Percentiles rank a stretch among this genome's conserved stretches.
Conservation (phyloP, 2,329 filamentous ascomycete species). For the Diplodia intermedia region DNA sequence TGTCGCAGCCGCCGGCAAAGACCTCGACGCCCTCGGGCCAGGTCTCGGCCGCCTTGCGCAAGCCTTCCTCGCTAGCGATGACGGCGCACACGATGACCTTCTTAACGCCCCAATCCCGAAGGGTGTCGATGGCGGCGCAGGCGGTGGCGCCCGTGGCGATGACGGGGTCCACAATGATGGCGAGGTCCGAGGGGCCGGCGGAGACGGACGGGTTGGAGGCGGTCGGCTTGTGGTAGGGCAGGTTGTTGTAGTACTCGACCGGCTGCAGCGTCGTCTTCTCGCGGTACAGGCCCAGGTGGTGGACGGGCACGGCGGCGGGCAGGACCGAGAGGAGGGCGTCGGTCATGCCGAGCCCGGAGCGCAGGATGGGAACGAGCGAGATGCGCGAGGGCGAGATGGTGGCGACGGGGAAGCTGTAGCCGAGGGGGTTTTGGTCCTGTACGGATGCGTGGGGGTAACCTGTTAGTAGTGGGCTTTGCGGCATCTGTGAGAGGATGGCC, state of each 20-base stretch:
- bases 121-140: conserved; percentile 84
- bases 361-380: conserved; percentile 88
- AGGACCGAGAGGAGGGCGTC: conserved; percentile 86
- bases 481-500: background rate
- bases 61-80: conserved; percentile 74
- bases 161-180: conserved; percentile 87
- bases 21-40: conserved; percentile 81
- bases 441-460: background rate
- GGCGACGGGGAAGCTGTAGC: conserved; percentile 74
- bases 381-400: conserved; percentile 70
- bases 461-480: background rate
- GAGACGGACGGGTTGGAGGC: conserved; percentile 53
- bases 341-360: conserved; percentile 90
- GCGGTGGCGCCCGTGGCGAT: conserved; percentile 94
- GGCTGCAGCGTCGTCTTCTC: conserved; percentile 86
- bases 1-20: conserved; percentile 83
- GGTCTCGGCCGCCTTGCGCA: conserved; percentile 73
- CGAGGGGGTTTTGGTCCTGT: conserved; percentile 79
- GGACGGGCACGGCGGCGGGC: conserved; percentile 78
- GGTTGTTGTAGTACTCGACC: conserved; percentile 98
- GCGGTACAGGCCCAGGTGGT: conserved; percentile 94
- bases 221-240: conserved; percentile 71
- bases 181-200: conserved; percentile 63
- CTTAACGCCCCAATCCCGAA: conserved; percentile 90
- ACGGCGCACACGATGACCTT: conserved; percentile 78